Evolutionary conservation across 2,329 filamentous ascomycete genomes (phyloP).

Genomic region (Nemania sp.): DNA sequence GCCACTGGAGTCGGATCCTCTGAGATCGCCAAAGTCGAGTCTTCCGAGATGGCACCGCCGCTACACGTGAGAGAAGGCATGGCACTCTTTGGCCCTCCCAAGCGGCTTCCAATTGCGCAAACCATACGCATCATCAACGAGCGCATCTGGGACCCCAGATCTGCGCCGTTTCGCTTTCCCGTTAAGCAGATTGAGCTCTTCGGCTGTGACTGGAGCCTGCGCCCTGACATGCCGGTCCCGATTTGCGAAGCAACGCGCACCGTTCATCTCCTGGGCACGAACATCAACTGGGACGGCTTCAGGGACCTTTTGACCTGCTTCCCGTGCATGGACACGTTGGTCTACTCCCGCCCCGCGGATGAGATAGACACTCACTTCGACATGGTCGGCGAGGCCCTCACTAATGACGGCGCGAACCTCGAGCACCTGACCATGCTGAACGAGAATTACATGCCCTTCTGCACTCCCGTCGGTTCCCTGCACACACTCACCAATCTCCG

Average conservation of each 20-base stretch:
- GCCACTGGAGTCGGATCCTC: too few relatives aligned
- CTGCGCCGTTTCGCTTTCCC: not conserved
- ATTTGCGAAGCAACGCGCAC: not conserved
- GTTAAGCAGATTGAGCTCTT: not conserved
- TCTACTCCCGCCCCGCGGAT: not conserved
- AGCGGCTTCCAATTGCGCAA: not conserved
- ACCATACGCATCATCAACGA: not conserved
- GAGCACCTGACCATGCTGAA: conserved; percentile 5
- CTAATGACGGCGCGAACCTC: not conserved
- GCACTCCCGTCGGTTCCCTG: not conserved
- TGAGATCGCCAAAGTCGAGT: too few relatives aligned
- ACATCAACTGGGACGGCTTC: not conserved
- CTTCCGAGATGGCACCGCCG: not conserved
- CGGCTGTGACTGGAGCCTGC: not conserved
- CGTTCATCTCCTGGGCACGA: not conserved
- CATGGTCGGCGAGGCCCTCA: not conserved
- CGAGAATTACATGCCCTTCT: not conserved
- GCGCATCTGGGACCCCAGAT: accelerated
- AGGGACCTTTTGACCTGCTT: not conserved
- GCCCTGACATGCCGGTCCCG: not conserved
- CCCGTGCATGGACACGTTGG: not conserved
- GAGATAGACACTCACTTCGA: not conserved
- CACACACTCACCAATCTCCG: not conserved
- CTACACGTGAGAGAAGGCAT: not conserved
- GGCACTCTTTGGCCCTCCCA: not conserved